Percentiles rank a stretch among this genome's conserved stretches.
phyloP scores from a whole-genome alignment of 176 grass and related monocot species.

The Thalia dealbata region DNA sequence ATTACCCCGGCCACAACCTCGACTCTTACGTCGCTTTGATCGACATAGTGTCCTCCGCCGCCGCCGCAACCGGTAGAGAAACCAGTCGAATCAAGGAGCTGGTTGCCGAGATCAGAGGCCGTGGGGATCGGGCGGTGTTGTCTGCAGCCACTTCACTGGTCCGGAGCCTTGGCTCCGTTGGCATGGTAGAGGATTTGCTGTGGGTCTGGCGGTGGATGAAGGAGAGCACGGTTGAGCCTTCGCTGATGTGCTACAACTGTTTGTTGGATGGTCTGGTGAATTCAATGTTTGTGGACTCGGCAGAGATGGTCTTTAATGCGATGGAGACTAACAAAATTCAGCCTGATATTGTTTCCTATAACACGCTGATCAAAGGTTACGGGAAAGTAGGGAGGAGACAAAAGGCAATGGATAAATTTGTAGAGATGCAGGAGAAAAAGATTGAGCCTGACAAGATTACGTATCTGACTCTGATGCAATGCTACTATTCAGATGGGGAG shows the following conservation, averaged over 20 bases:
- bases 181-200: slow-evolving; percentile 59
- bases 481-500: slow-evolving; percentile 41
- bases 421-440: slow-evolving; percentile 31
- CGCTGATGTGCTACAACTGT: slow-evolving; percentile 73
- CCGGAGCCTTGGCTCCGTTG: slow-evolving; percentile 49
- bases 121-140: slow-evolving; percentile 25
- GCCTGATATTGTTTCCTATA: slow-evolving; percentile 57
- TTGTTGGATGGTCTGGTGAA: slow-evolving; percentile 77
- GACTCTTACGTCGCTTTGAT: slow-evolving; percentile 60
- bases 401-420: slow-evolving; percentile 37
- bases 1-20: slow-evolving; percentile 38
- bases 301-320: slow-evolving; percentile 68
- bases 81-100: slow-evolving; percentile 25
- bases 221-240: slow-evolving; percentile 38
- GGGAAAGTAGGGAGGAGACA: slow-evolving; percentile 35
- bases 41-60: slow-evolving; percentile 40
- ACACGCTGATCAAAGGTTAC: slow-evolving; percentile 85
- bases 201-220: slow-evolving; percentile 73
- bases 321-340: slow-evolving; percentile 39
- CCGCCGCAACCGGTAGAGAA: not conserved
- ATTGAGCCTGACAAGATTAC: slow-evolving; percentile 65
- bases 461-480: slow-evolving; percentile 68
- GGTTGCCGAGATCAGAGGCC: slow-evolving; percentile 41
- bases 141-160: slow-evolving; percentile 42
- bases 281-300: slow-evolving; percentile 51